Evolutionary conservation across 495 filamentous ascomycete genomes (phyloP), one percentile per base, ranked within the genome.

Genomic region (Aspergillus nanangensis): DNA sequence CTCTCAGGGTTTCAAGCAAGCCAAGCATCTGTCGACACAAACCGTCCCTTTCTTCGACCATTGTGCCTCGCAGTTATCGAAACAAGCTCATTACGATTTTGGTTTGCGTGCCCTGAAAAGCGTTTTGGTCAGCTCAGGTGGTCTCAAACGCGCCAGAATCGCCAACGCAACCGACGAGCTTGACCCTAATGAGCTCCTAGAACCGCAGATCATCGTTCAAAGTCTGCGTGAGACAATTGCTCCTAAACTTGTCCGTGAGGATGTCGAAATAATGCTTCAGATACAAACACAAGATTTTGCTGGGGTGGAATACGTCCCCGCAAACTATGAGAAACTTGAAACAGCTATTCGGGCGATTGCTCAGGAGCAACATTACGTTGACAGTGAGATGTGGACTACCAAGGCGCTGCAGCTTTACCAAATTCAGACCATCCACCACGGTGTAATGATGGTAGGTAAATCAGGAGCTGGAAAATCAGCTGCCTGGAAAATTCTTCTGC

Each of bases 401-500:
- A 99, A 99, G 74, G 83, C 92, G 38, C 74, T 97, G 5, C 93
- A 99, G 57, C 79, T 99, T 5, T 96, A 90, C 63, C 93, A 99
- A 62, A 99, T 99, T 49, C 93, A 99, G 66, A 83, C 78, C 41
- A 93, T 97, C 34, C 93, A 99, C 56, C 93, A 99, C 54, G 93
- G 93, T 81, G 94, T 99, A 14, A 99, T 99, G 94, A 96, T 97
- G 93, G 93, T 99, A 5, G 93, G 93, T 34, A 86, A 85, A 56
- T 96, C 93, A 4, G 93, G 93, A 9, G 83, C 92, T 25, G 93
- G 93, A 51, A 99, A 99, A 69, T 96, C 93, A 42, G 80, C 85
- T 4, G 85, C 91, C 15, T 99, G 94, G 93, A 89, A 88, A 58
- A 82, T 94, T 14, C 77, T 99, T n/a, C 77, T 99, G 9, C 86